Evolutionary conservation across 2,329 filamentous ascomycete genomes (phyloP).

Genomic region (Ceratocystis harringtonii): DNA sequence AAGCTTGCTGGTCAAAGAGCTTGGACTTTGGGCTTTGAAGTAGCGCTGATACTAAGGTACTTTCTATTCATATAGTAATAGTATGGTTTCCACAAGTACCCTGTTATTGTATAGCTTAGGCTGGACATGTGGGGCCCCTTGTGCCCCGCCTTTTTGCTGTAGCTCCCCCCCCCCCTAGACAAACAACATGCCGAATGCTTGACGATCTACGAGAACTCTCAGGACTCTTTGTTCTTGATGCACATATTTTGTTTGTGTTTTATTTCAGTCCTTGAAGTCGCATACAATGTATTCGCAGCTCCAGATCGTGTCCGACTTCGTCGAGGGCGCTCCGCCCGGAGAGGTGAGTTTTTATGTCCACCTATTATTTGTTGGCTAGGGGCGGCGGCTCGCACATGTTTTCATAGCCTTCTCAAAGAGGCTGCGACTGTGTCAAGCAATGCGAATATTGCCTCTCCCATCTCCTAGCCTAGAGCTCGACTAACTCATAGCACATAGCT

Average conservation of each 20-base stretch:
- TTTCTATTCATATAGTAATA: neutral
- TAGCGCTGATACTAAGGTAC: neutral
- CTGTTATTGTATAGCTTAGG: neutral
- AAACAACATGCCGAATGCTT: neutral
- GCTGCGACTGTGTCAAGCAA: neutral
- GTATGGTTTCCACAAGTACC: neutral
- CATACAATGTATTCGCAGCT: conserved; percentile 11
- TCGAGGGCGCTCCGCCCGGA: conserved; percentile 15
- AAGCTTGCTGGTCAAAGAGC: neutral
- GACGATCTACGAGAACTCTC: neutral
- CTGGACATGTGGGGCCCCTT: neutral
- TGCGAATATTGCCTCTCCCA: neutral
- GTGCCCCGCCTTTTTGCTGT: neutral
- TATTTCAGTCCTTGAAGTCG: neutral
- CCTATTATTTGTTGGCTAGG: neutral
- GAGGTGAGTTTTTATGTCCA: conserved; percentile 10
- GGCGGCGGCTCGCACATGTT: neutral
- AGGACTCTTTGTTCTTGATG: neutral
- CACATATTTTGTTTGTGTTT: neutral
- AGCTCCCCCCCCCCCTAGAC: neutral
- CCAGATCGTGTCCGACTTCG: conserved; percentile 15
- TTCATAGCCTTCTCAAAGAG: conserved; percentile 6
- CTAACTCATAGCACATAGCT: conserved; percentile 15
- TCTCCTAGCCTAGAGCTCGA: neutral
- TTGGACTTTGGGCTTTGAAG: neutral